phyloP scores from a whole-genome alignment of 257 asterid genomes.

The Jacaranda copaia region DNA sequence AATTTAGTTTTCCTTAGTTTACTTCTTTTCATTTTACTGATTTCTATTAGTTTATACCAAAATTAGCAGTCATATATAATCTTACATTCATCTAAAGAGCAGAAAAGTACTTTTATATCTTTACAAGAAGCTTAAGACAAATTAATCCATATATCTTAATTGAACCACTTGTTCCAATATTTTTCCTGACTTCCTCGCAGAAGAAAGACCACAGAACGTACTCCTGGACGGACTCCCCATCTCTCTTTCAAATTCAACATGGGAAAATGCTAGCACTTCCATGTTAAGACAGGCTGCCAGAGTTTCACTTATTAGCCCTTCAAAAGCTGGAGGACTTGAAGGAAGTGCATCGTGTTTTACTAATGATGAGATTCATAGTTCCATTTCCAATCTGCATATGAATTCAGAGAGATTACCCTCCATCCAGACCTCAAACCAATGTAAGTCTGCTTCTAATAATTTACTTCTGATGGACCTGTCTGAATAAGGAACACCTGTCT shows the following conservation, averaged over 20 bases:
- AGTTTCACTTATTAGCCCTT: slow-evolving; percentile 35
- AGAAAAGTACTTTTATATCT: no score
- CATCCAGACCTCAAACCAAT: slow-evolving; percentile 44
- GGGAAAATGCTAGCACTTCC: slow-evolving; percentile 35
- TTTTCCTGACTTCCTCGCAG: slow-evolving; percentile 19
- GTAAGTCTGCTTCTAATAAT: slow-evolving; percentile 31
- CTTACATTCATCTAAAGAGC: no score
- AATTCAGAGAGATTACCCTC: slow-evolving; percentile 26
- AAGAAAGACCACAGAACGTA: slow-evolving; percentile 38
- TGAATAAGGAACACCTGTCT: no score
- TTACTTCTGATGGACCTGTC: background rate
- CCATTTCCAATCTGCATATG: slow-evolving; percentile 35
- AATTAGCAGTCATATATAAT: no score
- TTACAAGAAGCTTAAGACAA: background rate
- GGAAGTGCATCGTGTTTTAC: background rate
- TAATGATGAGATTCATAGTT: slow-evolving; percentile 18
- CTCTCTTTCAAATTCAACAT: slow-evolving; percentile 38
- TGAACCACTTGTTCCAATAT: no score
- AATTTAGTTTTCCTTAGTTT: no score
- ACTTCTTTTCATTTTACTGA: no score
- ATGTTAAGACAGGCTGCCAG: slow-evolving; percentile 18
- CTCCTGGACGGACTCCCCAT: slow-evolving; percentile 44
- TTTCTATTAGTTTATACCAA: no score
- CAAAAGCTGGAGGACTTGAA: slow-evolving; percentile 20
- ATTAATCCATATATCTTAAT: no score